phyloP scores from a whole-genome alignment of 805 yeast species.

The Maudiozyma barnettii region DNA sequence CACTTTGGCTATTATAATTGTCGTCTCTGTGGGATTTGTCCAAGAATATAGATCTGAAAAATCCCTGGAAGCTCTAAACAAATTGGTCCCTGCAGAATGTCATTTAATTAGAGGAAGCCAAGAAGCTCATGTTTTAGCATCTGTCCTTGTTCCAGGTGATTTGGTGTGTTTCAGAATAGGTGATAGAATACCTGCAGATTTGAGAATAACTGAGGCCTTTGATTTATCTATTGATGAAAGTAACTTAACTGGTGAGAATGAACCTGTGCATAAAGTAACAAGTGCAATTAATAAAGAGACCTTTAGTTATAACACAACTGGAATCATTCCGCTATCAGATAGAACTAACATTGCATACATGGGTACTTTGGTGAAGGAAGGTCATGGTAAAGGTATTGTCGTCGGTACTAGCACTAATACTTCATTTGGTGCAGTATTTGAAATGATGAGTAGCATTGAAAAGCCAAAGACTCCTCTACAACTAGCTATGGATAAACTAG shows the following conservation, averaged over 20 bases:
- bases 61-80: slow-evolving; percentile 84
- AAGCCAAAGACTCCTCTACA: slow-evolving; percentile 98
- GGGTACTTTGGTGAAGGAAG: slow-evolving; percentile 97
- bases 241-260: slow-evolving; percentile 90
- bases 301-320: slow-evolving; percentile 21
- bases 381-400: slow-evolving; percentile 89
- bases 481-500: slow-evolving; percentile 88
- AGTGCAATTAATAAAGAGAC: slow-evolving; percentile 33
- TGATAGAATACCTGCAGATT: slow-evolving; percentile 93
- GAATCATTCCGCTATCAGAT: slow-evolving; percentile 49
- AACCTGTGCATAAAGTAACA: slow-evolving; percentile 64
- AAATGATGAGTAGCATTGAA: slow-evolving; percentile 89
- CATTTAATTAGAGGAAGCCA: slow-evolving; percentile 78
- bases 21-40: slow-evolving; percentile 92
- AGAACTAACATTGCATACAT: slow-evolving; percentile 79
- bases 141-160: slow-evolving; percentile 91
- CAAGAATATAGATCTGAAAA: slow-evolving; percentile 95
- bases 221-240: slow-evolving; percentile 86
- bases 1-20: slow-evolving; percentile 84
- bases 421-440: slow-evolving; percentile 90
- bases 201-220: slow-evolving; percentile 67
- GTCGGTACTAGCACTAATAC: slow-evolving; percentile 84
- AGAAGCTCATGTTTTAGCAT: slow-evolving; percentile 74
- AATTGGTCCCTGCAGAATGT: slow-evolving; percentile 94
- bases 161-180: slow-evolving; percentile 84